Evolutionary conservation across 2,329 filamentous ascomycete genomes (phyloP), one percentile per base, ranked within the genome.

Genomic region (Aspergillus spinulosporus): DNA sequence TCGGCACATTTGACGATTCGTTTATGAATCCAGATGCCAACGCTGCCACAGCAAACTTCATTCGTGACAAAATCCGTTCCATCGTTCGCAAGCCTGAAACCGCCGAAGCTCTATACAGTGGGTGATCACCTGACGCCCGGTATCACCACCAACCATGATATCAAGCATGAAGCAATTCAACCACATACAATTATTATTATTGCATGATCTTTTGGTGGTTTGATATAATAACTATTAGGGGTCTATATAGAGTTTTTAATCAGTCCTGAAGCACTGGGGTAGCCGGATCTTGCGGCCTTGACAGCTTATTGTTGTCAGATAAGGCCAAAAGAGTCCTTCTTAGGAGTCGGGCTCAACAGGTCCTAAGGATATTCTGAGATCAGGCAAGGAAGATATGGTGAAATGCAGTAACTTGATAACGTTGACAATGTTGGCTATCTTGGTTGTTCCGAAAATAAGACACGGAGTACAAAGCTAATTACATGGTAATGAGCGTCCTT

Each of bases 101-200:
- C 7, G 34, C 34, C 12, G 34, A 36, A 12, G 7, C 12, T 36
- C 34, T 21, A 21, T 21, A 21, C 32, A 6, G 32, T 34, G 32
- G 32, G 11, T 34, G 32, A 34, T 34, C 32, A 34, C 32, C 32
- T 34, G 32, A 34, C 32, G 32, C 32, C 32, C 32, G 32, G 11
- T 34, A 7, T 34, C 45, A 43, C 34, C 39, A 36, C 29, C 26
- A 31, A 34, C 32, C 32, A 34, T 11, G 6, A 11, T 34, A 34
- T 11, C 32, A 34, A 34, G 11, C 6, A 34, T 34, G 32, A 11
- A 7, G 11, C 6, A 34, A 39, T 31, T 31, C 43, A 46, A 46
- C 26, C 43, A 46, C 43, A 46, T 37, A 48, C n/a, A 48, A 36
- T 48, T 36, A 48, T 36, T 48, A 48, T 48, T 48, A 15, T 48